phyloP scores from a whole-genome alignment of 2,329 filamentous ascomycete species.

The Dothistroma pini region DNA sequence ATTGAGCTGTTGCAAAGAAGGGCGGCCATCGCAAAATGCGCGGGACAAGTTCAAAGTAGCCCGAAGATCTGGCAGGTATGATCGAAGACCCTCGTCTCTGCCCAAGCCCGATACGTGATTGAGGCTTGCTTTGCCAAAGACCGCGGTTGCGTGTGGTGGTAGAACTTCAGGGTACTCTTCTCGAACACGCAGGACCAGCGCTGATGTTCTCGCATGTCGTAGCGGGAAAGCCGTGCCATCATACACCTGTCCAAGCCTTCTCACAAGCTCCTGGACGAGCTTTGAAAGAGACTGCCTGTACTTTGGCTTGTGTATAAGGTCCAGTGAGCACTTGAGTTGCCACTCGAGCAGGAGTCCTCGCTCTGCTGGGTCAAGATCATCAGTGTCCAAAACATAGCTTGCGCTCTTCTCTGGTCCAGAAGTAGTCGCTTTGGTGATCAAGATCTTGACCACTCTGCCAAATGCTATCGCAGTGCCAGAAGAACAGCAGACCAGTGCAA shows the following conservation, averaged over 20 bases:
- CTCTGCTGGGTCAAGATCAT: slow-evolving; percentile 26
- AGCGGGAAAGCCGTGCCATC: slow-evolving; percentile 23
- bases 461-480: slow-evolving; percentile 21
- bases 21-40: slow-evolving; percentile 39
- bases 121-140: slow-evolving; percentile 8
- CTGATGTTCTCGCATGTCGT: slow-evolving; percentile 28
- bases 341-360: slow-evolving; percentile 42
- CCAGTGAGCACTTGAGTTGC: slow-evolving; percentile 34
- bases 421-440: slow-evolving; percentile 18
- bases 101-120: slow-evolving; percentile 17
- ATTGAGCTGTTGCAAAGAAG: slow-evolving; percentile 28
- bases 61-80: slow-evolving; percentile 36
- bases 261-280: slow-evolving; percentile 20
- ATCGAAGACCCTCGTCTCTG: slow-evolving; percentile 35
- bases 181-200: slow-evolving; percentile 22
- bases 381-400: slow-evolving; percentile 34
- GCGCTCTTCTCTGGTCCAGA: slow-evolving; percentile 16
- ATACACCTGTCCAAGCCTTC: slow-evolving; percentile 24
- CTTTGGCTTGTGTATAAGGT: slow-evolving; percentile 25
- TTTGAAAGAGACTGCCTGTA: slow-evolving; percentile 16
- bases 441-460: slow-evolving; percentile 22
- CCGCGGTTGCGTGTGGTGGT: slow-evolving; percentile 10
- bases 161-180: slow-evolving; percentile 26
- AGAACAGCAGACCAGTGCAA: slow-evolving; percentile 21
- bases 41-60: slow-evolving; percentile 40